Conservation (phyloP, 331 rosid species). For the Rhamnella rubrinervis region DNA sequence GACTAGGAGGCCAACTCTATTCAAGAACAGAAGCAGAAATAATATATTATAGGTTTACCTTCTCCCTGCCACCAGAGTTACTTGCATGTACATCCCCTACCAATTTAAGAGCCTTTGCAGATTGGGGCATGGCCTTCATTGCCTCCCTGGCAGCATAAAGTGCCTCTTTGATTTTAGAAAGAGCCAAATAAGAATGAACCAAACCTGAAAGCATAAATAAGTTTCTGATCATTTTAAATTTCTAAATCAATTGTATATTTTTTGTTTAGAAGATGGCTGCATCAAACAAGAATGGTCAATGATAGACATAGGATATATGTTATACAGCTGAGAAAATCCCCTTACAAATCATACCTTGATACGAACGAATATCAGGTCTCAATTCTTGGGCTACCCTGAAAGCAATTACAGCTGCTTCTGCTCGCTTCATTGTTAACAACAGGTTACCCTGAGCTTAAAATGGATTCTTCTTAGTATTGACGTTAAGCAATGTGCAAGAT, state of each 20-base stretch:
- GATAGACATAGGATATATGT: conserved; percentile 21
- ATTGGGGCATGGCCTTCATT: conserved; percentile 99
- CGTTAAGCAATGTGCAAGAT: conserved; percentile 13
- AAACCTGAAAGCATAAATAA: conserved; percentile 60
- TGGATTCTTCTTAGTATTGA: conserved; percentile 7
- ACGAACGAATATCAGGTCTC: conserved; percentile 97
- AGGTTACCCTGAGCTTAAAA: conserved; percentile 67
- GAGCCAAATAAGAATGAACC: conserved; percentile 87
- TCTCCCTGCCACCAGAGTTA: conserved; percentile 91
- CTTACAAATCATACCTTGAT: conserved; percentile 70
- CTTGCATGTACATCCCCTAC: conserved; percentile 98
- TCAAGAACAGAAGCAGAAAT: conserved; percentile 18
- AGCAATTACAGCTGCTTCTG: conserved; percentile 83
- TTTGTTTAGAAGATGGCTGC: conserved; percentile 22
- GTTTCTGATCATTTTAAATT: conserved; percentile 27
- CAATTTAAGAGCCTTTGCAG: conserved; percentile 94
- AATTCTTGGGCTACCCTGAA: conserved; percentile 95
- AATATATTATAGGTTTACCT: conserved; percentile 44
- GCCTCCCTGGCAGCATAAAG: conserved; percentile 97
- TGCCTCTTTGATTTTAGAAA: conserved; percentile 90
- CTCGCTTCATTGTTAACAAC: conserved; percentile 68
- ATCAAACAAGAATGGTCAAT: conserved; percentile 16
- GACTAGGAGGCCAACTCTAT: conserved; percentile 8
- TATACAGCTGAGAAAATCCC: conserved; percentile 15
- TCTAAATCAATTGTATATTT: conserved; percentile 8